These are phyloP conservation scores for Trapa bicornis DNA, from an alignment of 345 rosid species.

Conservation along the genomic window DNA sequence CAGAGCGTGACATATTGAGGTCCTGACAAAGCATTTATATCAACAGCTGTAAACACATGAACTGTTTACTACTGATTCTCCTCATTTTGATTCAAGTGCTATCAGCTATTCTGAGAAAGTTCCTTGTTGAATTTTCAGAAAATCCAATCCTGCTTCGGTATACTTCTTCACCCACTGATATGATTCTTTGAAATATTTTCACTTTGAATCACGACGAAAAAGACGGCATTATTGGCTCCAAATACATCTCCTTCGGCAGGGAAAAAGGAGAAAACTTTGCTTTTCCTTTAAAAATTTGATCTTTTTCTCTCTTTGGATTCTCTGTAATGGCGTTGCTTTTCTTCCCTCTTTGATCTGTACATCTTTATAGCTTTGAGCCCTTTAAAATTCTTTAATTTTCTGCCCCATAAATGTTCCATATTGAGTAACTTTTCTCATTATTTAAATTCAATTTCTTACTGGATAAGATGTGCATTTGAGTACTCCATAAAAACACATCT, in stretches of 20 bases:
- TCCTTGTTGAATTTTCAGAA: not conserved
- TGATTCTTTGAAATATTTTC: conserved; percentile 1
- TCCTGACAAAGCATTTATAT: not conserved
- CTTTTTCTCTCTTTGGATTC: conserved; percentile 24
- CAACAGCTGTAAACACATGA: not conserved
- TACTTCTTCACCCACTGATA: not conserved
- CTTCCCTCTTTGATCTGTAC: not conserved
- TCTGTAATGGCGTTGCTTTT: conserved; percentile 11
- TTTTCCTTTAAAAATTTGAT: conserved; percentile 14
- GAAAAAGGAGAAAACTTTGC: conserved; percentile 14
- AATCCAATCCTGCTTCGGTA: not conserved
- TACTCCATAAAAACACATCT: not conserved
- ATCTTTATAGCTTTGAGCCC: conserved; percentile 7
- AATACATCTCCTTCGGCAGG: conserved; percentile 11
- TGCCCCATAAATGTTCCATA: not conserved
- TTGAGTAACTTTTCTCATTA: not conserved
- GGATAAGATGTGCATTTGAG: not conserved
- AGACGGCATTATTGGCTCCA: conserved; percentile 6
- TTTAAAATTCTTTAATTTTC: conserved; percentile 2
- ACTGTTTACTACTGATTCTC: not conserved
- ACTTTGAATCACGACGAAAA: conserved; percentile 5
- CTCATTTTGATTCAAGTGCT: not conserved
- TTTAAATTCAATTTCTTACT: not conserved
- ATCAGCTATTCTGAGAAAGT: not conserved
- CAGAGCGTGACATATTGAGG: not conserved